Conservation (phyloP, 306 rosid genomes). For the Fragaria vesca region DNA sequence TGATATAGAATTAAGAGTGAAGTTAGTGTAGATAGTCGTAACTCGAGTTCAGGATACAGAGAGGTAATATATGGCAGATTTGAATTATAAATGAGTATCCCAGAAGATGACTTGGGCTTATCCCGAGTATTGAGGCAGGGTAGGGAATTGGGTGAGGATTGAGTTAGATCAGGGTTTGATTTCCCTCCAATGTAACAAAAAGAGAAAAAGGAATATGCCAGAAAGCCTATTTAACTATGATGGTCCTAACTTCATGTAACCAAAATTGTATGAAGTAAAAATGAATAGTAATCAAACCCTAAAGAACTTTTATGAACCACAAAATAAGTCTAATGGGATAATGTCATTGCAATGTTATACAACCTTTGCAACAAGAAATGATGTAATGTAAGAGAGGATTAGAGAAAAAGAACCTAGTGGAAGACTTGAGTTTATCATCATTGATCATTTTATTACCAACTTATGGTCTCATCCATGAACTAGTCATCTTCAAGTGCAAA, state of each 20-base stretch:
- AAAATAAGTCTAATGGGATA: not conserved
- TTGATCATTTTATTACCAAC: not conserved
- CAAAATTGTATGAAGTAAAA: not conserved
- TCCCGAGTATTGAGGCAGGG: not conserved
- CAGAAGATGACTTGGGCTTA: not conserved
- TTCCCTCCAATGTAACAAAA: not conserved
- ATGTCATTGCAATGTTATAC: not conserved
- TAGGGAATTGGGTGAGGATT: not conserved
- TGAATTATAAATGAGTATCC: not conserved
- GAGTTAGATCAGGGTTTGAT: not conserved
- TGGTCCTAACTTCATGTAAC: not conserved
- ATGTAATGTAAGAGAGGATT: not conserved
- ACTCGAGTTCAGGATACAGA: not conserved
- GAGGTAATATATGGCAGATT: not conserved
- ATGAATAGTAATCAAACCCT: not conserved
- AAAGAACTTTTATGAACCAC: not conserved
- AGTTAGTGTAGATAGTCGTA: not conserved
- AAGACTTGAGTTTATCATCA: not conserved
- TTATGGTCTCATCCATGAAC: not conserved
- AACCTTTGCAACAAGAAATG: not conserved
- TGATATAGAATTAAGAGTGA: not conserved
- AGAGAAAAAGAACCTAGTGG: not conserved
- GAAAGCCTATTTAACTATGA: not conserved
- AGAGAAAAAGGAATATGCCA: not conserved
- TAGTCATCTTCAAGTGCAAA: not conserved